Percentiles rank a stretch among this genome's conserved stretches.
Conservation (phyloP, 106 monocot genomes). For the Allium sativum region DNA sequence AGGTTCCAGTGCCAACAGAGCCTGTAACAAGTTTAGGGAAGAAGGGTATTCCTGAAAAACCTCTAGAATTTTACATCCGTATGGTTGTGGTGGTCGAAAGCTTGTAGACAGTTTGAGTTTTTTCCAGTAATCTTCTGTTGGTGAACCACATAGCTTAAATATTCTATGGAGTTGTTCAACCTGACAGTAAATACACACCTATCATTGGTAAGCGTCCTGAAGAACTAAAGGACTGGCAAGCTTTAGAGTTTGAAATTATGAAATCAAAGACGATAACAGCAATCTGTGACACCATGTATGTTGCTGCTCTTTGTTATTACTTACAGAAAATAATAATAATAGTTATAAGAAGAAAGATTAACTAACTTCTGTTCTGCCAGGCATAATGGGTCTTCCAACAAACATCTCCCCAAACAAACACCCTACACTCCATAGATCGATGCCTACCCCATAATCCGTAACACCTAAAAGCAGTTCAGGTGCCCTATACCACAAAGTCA, state of each 20-base stretch:
- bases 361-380: conserved; percentile 29
- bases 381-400: conserved; percentile 27
- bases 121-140: conserved; percentile 23
- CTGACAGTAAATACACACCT: background rate
- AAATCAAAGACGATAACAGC: background rate
- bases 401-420: conserved; percentile 34
- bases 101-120: conserved; percentile 16
- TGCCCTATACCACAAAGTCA: conserved; percentile 31
- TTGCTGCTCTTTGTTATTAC: background rate
- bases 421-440: conserved; percentile 31
- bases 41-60: conserved; percentile 17
- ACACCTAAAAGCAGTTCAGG: conserved; percentile 24
- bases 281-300: background rate
- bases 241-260: background rate
- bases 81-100: conserved; percentile 20
- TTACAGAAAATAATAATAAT: too few species aligned
- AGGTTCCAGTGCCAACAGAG: background rate
- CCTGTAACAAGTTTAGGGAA: background rate
- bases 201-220: background rate
- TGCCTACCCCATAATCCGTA: conserved; percentile 29
- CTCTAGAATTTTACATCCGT: conserved; percentile 12
- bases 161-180: conserved; percentile 6
- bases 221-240: background rate
- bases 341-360: background rate
- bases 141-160: conserved; percentile 7